phyloP scores from a whole-genome alignment of 495 filamentous ascomycete species.

The Trichoderma virens region DNA sequence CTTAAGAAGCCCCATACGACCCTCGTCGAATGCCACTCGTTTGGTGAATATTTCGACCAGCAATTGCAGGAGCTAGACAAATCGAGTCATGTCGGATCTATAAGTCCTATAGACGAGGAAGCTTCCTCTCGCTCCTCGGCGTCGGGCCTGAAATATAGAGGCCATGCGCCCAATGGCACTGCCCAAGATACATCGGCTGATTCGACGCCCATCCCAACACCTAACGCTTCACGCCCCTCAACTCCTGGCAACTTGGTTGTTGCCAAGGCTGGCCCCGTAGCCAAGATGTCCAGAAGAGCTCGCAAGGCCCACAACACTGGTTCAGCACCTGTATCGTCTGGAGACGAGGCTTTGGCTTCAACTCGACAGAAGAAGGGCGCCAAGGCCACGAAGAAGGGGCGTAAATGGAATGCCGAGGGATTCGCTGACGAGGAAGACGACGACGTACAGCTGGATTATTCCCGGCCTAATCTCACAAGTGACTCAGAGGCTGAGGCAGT shows the following conservation, averaged over 20 bases:
- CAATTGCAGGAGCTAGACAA: slow-evolving; percentile 78
- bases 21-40: slow-evolving; percentile 63
- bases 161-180: slow-evolving; percentile 18
- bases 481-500: slow-evolving; percentile 46
- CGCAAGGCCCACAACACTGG: slow-evolving; percentile 59
- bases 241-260: slow-evolving; percentile 67
- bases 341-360: slow-evolving; percentile 57
- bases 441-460: slow-evolving; percentile 72
- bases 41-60: slow-evolving; percentile 91
- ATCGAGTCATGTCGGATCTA: slow-evolving; percentile 23
- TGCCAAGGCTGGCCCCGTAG: slow-evolving; percentile 61
- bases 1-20: slow-evolving; percentile 73
- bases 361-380: slow-evolving; percentile 48
- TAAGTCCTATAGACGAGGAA: slow-evolving; percentile 19
- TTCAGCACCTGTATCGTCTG: slow-evolving; percentile 63
- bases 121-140: slow-evolving; percentile 16
- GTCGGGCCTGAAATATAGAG: slow-evolving; percentile 27
- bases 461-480: slow-evolving; percentile 40
- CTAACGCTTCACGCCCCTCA: slow-evolving; percentile 69
- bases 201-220: slow-evolving; percentile 58
- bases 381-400: slow-evolving; percentile 69
- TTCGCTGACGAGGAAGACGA: slow-evolving; percentile 80
- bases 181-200: slow-evolving; percentile 45
- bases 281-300: slow-evolving; percentile 70
- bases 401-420: slow-evolving; percentile 88